Conservation (phyloP, 2,329 filamentous ascomycete species). For the Drechslerella coelobrocha region DNA sequence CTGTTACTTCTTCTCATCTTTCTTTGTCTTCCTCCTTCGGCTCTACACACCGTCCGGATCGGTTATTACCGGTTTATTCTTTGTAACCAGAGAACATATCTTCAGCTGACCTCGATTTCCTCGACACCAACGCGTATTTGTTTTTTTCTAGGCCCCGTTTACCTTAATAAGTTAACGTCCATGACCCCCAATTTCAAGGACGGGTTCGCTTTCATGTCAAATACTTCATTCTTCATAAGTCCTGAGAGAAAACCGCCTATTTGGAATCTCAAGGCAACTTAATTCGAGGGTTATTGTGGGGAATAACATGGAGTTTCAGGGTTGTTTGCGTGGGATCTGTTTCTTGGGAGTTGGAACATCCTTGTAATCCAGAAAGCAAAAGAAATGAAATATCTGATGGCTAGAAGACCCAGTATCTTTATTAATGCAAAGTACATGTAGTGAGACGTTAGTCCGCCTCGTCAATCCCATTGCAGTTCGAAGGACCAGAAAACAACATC, state of each 20-base stretch:
- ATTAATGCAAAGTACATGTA: neutral
- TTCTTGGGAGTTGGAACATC: conserved; percentile 45
- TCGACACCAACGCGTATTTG: neutral
- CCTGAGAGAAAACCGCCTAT: conserved; percentile 28
- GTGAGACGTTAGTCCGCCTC: neutral
- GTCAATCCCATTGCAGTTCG: neutral
- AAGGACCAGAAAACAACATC: neutral
- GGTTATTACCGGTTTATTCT: conserved; percentile 14
- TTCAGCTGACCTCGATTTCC: neutral
- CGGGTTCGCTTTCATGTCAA: conserved; percentile 37
- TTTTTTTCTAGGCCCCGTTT: conserved; percentile 11
- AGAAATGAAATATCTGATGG: conserved; percentile 7
- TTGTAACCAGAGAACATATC: neutral
- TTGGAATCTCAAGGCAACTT: conserved; percentile 34
- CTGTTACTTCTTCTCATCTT: neutral
- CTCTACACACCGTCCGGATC: conserved; percentile 1
- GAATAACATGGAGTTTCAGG: conserved; percentile 48
- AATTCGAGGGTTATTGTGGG: conserved; percentile 41
- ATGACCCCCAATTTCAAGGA: conserved; percentile 20
- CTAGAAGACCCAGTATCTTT: neutral
- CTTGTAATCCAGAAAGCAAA: conserved; percentile 48
- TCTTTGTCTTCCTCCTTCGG: neutral
- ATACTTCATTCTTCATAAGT: conserved; percentile 40
- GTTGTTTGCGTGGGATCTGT: conserved; percentile 41
- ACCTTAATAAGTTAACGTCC: conserved; percentile 28